Evolutionary conservation across 768 basidiomycete genomes (phyloP).

Genomic region (Leccinum olivaceopallidum): DNA sequence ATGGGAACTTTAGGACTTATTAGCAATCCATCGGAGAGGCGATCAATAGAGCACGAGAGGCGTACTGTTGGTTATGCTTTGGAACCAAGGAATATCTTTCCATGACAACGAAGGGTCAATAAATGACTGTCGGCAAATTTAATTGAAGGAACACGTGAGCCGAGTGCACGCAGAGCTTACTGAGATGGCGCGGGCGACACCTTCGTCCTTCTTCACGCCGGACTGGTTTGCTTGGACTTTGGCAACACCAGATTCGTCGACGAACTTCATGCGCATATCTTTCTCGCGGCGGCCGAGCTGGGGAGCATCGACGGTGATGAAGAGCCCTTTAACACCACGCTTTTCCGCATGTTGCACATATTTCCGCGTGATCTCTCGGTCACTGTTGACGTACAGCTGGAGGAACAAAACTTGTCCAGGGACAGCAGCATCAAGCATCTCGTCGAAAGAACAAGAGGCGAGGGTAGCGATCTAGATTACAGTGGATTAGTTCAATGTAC

Average conservation of each 20-base stretch:
- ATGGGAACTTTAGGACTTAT: slow-evolving; percentile 66
- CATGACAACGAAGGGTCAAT: slow-evolving; percentile 91
- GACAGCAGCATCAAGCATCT: slow-evolving; percentile 81
- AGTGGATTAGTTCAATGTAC: neutral
- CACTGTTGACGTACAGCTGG: slow-evolving; percentile 90
- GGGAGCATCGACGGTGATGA: slow-evolving; percentile 98
- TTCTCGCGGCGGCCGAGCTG: slow-evolving; percentile 94
- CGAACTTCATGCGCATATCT: slow-evolving; percentile 67
- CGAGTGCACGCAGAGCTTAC: slow-evolving; percentile 40
- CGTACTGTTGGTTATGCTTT: slow-evolving; percentile 68
- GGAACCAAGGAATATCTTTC: slow-evolving; percentile 68
- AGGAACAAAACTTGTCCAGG: slow-evolving; percentile 83
- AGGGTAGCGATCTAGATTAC: slow-evolving; percentile 82
- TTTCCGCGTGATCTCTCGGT: slow-evolving; percentile 80
- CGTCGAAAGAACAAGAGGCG: slow-evolving; percentile 94
- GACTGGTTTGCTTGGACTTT: slow-evolving; percentile 28
- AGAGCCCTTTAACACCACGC: slow-evolving; percentile 88
- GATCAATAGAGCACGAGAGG: slow-evolving; percentile 40
- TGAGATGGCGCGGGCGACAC: slow-evolving; percentile 89
- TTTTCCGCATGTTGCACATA: slow-evolving; percentile 89
- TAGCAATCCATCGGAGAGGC: slow-evolving; percentile 51
- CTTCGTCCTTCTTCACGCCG: slow-evolving; percentile 49
- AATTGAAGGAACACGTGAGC: slow-evolving; percentile 33
- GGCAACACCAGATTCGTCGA: slow-evolving; percentile 50
- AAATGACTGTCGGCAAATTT: slow-evolving; percentile 58